These are phyloP conservation scores for Fomes fomentarius DNA, from an alignment of 1,284 basidiomycete species.

Conservation along the genomic window DNA sequence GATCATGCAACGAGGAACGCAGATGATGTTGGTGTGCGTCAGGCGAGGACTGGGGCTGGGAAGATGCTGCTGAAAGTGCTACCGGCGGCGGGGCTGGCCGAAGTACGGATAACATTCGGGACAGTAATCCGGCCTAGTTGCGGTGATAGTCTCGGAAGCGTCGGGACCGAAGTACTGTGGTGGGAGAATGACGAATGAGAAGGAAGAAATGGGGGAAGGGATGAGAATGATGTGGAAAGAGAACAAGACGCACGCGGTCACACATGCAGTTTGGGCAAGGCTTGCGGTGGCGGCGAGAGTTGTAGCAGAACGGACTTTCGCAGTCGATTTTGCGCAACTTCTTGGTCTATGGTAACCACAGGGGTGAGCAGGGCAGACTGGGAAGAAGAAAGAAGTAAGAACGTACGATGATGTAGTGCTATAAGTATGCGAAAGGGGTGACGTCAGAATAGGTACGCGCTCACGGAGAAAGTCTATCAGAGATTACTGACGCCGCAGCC, in stretches of 20 bases:
- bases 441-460: constrained; percentile 28
- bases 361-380: neutral
- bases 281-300: constrained; percentile 55
- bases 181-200: too few species aligned
- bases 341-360: constrained; percentile 47
- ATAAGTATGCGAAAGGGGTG: constrained; percentile 21
- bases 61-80: neutral
- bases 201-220: neutral
- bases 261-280: constrained; percentile 62
- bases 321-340: constrained; percentile 68
- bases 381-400: neutral
- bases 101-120: constrained; percentile 68
- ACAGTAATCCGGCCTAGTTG: constrained; percentile 59
- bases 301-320: constrained; percentile 55
- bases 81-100: constrained; percentile 23
- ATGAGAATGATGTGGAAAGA: neutral
- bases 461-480: constrained; percentile 11
- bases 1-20: neutral
- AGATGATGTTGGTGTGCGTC: neutral
- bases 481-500: constrained; percentile 65
- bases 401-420: constrained; percentile 60
- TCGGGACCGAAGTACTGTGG: constrained; percentile 72
- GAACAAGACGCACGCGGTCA: constrained; percentile 42
- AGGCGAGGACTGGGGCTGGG: neutral
- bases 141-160: constrained; percentile 57